phyloP scores from a whole-genome alignment of 495 filamentous ascomycete species.

The Aspergillus asperescens region DNA sequence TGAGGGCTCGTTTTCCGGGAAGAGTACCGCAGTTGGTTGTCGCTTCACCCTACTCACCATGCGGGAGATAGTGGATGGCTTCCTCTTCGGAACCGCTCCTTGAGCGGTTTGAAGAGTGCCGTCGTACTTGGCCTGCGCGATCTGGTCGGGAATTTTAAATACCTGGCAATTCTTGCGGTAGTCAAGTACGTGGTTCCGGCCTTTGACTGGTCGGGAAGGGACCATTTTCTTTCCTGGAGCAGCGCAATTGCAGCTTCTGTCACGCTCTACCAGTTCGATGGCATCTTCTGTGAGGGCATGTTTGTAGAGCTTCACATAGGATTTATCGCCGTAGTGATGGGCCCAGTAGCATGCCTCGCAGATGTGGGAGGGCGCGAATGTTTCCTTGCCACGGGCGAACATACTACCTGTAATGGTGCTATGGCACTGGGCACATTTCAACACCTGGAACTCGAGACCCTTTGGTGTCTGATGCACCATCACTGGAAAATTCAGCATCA shows the following conservation, averaged over 20 bases:
- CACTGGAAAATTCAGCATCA: not conserved
- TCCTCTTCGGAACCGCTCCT: not conserved
- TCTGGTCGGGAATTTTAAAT: not conserved
- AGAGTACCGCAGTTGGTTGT: not conserved
- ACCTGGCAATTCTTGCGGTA: not conserved
- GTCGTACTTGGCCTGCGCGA: not conserved
- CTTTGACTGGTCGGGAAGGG: not conserved
- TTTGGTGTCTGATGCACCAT: not conserved
- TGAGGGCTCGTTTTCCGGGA: not conserved
- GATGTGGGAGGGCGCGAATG: conserved; percentile 2
- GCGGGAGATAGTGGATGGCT: not conserved
- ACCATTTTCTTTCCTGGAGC: not conserved
- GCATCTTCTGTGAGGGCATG: conserved; percentile 21
- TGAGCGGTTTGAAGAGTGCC: not conserved
- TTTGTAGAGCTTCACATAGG: conserved; percentile 27
- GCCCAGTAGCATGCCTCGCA: conserved; percentile 19
- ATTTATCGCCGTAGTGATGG: conserved; percentile 9
- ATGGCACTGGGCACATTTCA: conserved; percentile 3
- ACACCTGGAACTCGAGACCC: not conserved
- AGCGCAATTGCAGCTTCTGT: not conserved
- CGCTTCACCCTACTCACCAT: not conserved
- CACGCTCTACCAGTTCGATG: not conserved
- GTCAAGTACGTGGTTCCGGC: not conserved
- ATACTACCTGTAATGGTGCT: conserved; percentile 5
- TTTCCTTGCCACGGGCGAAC: not conserved